phyloP scores from a whole-genome alignment of 2,329 filamentous ascomycete species.

The Pestalotiopsis sp. region DNA sequence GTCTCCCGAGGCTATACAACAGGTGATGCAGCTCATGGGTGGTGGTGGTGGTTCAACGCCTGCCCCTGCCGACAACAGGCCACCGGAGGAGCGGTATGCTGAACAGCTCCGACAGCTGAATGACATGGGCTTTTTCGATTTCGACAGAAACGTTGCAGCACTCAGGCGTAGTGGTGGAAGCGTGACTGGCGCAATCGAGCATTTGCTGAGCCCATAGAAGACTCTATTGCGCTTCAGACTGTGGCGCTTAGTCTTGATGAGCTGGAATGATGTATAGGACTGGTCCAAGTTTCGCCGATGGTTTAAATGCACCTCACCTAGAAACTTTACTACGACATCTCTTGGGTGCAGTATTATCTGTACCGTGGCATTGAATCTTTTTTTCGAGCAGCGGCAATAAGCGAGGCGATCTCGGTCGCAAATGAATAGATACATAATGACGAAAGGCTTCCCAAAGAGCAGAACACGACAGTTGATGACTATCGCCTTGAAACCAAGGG shows the following conservation, averaged over 20 bases:
- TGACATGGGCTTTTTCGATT: slow-evolving; percentile 99
- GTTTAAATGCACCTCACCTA: not conserved
- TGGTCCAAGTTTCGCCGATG: not conserved
- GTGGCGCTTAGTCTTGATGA: not conserved
- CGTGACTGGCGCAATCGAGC: slow-evolving; percentile 88
- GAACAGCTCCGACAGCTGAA: slow-evolving; percentile 88
- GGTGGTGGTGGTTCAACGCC: slow-evolving; percentile 42
- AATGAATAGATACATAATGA: not conserved
- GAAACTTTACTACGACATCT: not conserved
- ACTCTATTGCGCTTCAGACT: no score
- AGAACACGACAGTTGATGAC: not conserved
- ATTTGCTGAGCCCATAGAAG: slow-evolving; percentile 54
- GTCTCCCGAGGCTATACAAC: slow-evolving; percentile 58
- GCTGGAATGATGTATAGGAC: not conserved
- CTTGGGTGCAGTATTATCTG: not conserved
- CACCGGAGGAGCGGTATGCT: slow-evolving; percentile 91
- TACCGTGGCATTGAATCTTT: not conserved
- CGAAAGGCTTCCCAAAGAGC: not conserved
- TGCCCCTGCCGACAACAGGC: slow-evolving; percentile 76
- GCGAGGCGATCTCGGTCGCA: not conserved
- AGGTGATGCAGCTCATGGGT: slow-evolving; percentile 55
- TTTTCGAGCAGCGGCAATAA: not conserved
- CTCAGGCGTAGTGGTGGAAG: slow-evolving; percentile 87
- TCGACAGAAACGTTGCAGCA: slow-evolving; percentile 89
- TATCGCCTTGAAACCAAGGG: no score